phyloP scores from a whole-genome alignment of 2,329 filamentous ascomycete species.

The Cordyceps tenuipes region DNA sequence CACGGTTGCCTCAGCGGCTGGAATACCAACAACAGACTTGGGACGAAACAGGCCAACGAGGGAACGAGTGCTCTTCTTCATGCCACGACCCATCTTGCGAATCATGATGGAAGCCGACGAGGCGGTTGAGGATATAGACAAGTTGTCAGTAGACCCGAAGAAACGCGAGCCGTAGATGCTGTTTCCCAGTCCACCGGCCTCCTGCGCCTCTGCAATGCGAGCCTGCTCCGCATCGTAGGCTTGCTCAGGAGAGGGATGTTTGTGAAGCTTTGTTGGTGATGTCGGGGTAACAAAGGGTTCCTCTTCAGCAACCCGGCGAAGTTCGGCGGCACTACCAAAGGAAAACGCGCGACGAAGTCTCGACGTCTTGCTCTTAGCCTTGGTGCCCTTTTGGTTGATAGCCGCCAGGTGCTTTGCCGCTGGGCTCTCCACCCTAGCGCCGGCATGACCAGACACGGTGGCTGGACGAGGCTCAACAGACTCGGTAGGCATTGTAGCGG shows the following conservation, averaged over 20 bases:
- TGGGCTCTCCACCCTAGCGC: slow-evolving; percentile 47
- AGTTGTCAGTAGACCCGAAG: slow-evolving; percentile 89
- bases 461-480: slow-evolving; percentile 34
- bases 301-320: slow-evolving; percentile 65
- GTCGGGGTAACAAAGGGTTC: slow-evolving; percentile 26
- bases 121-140: slow-evolving; percentile 83
- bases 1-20: slow-evolving; percentile 58
- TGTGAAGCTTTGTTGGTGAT: slow-evolving; percentile 51
- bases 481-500: slow-evolving; percentile 53
- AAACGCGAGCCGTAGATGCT: slow-evolving; percentile 87
- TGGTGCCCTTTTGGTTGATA: slow-evolving; percentile 73
- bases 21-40: slow-evolving; percentile 78
- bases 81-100: slow-evolving; percentile 96
- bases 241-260: slow-evolving; percentile 53
- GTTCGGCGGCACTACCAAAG: slow-evolving; percentile 89
- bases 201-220: slow-evolving; percentile 84
- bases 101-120: slow-evolving; percentile 91
- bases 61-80: slow-evolving; percentile 88
- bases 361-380: slow-evolving; percentile 76
- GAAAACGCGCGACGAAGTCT: slow-evolving; percentile 87
- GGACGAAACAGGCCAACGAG: slow-evolving; percentile 91
- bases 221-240: slow-evolving; percentile 80
- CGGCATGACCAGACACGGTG: slow-evolving; percentile 24
- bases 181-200: slow-evolving; percentile 82
- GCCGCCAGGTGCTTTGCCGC: slow-evolving; percentile 80